Evolutionary conservation across 108 stramenopile genomes (phyloP).

Genomic region (Nitzschia palea): DNA sequence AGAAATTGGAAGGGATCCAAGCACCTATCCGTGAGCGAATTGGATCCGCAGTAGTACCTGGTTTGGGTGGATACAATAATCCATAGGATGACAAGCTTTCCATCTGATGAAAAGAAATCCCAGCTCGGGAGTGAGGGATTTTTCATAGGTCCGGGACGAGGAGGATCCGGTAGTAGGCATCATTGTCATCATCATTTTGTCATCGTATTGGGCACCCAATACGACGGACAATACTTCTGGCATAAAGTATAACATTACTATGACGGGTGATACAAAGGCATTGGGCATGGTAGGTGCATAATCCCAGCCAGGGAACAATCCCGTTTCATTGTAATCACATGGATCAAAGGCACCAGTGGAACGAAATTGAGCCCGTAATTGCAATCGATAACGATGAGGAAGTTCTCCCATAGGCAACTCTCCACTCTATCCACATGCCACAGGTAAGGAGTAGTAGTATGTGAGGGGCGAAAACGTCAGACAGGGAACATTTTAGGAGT

Average conservation of each 20-base stretch:
- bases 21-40: slow-evolving; percentile 50
- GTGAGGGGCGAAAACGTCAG: no score
- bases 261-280: slow-evolving; percentile 57
- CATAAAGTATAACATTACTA: slow-evolving; percentile 71
- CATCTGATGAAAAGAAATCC: slow-evolving; percentile 78
- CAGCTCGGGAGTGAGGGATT: slow-evolving; percentile 60
- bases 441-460: no score
- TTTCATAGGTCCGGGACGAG: slow-evolving; percentile 12
- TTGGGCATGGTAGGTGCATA: slow-evolving; percentile 68
- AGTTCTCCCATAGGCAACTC: no score
- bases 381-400: slow-evolving; percentile 62
- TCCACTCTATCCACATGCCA: no score
- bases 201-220: slow-evolving; percentile 41
- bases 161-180: no score
- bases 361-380: slow-evolving; percentile 47
- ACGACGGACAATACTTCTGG: slow-evolving; percentile 58
- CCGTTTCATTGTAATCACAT: slow-evolving; percentile 64
- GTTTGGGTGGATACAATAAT: slow-evolving; percentile 41
- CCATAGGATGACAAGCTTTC: slow-evolving; percentile 64
- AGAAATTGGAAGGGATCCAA: slow-evolving; percentile 72
- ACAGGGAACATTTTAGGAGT: no score
- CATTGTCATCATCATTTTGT: slow-evolving; percentile 14
- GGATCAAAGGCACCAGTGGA: slow-evolving; percentile 65
- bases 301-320: slow-evolving; percentile 82
- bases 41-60: background rate